Evolutionary conservation across 169 alveolate genomes (phyloP).

Genomic region (Amoebophrya sp.): DNA sequence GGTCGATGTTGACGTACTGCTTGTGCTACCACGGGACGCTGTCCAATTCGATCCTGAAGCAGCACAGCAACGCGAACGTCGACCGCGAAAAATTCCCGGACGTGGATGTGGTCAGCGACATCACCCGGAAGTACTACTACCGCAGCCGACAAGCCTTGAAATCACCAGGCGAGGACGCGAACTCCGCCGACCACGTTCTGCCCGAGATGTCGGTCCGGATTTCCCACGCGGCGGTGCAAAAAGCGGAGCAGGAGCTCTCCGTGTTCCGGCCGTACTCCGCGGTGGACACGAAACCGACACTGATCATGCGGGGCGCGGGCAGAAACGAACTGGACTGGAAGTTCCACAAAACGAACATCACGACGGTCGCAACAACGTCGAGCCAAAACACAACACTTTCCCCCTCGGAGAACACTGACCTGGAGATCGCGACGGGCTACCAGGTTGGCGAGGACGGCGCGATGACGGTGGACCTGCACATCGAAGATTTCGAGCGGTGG

Average conservation of each 20-base stretch:
- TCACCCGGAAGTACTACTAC: not conserved
- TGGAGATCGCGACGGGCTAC: not conserved
- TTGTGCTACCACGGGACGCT: not conserved
- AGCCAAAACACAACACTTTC: no score
- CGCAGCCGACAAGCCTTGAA: not conserved
- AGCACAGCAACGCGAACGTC: not conserved
- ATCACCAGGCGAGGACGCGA: not conserved
- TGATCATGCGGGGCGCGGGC: not conserved
- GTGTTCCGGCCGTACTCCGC: not conserved
- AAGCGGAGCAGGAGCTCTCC: not conserved
- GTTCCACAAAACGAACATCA: not conserved
- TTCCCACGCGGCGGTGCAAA: not conserved
- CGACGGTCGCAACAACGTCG: no score
- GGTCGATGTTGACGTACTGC: not conserved
- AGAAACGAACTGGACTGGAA: slow-evolving; percentile 8
- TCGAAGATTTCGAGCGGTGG: not conserved
- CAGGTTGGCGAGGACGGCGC: slow-evolving; percentile 22
- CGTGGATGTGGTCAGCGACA: not conserved
- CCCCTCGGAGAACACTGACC: not conserved
- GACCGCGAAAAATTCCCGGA: not conserved
- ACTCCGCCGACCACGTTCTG: not conserved
- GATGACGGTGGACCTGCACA: not conserved
- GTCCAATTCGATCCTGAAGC: not conserved
- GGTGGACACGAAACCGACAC: not conserved
- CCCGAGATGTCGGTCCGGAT: not conserved